Evolutionary conservation across 1,284 basidiomycete species (phyloP), one percentile per base, ranked within the genome.

Genomic region (Malassezia yamatoensis): DNA sequence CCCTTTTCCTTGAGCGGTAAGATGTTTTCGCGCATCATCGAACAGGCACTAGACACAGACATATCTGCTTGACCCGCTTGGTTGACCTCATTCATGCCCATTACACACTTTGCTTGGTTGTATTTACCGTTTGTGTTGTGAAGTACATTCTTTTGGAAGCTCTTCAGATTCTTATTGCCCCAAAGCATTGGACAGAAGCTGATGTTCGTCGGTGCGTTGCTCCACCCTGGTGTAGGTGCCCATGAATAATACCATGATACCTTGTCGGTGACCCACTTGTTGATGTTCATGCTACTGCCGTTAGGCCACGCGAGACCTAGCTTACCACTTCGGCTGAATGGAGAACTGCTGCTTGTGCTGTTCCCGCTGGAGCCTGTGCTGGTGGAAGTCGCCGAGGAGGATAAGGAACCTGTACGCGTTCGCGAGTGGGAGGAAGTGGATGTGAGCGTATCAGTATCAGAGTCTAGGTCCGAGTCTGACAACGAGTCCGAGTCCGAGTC

Each of bases 181-280:
- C 67, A 70, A 11, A 70, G 65, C 67, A 70, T 70, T n/a, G 67
- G 65, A 49, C 66, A 70, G 55, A 66, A 65, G 50, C 62, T 63
- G 45, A 68, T 61, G 36, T 63, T 53, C 10, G 61, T 59, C 3
- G 65, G 62, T 7, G 60, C 60, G 9, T 34, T 36, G 16, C 55
- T 58, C 65, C 65, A 66, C 2, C 62, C 60, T 13, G 67, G 67
- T 12, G 51, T 60, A 5, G 57, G 43, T 37, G 55, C 55, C 67
- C 67, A 70, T 12, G 64, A 59, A 59, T 70, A 70, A 55, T 59
- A 66, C 65, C 65, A 70, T 15, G 60, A 62, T 36, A 68, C 63
- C 37, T 59, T 59, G 24, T 58, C 53, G 48, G 53, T 55, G 16
- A 59, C 45, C 20, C 66, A 70, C 41, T 63, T 54, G 51, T 51